Percentiles rank a stretch among this genome's conserved stretches.
Evolutionary conservation across 352 stramenopile species (phyloP).

Genomic region (Pythium coloratum): DNA sequence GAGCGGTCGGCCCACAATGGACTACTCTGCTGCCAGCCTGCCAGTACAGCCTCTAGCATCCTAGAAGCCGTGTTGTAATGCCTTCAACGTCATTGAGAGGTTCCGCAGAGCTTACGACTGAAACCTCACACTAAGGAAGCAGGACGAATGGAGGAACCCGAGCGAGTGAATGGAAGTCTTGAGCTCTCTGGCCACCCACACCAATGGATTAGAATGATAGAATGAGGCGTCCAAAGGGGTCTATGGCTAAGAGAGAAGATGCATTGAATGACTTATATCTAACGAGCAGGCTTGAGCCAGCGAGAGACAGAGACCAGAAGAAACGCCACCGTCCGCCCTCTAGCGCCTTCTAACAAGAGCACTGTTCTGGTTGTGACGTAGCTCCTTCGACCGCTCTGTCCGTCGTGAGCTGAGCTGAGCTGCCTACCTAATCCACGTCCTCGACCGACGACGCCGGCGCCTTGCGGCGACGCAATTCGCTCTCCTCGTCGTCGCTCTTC

Average conservation of each 20-base stretch:
- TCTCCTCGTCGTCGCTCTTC: conserved; percentile 21
- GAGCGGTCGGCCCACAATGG: too few relatives aligned
- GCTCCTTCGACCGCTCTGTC: background rate
- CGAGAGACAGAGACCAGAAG: too few relatives aligned
- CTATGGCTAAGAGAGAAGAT: background rate
- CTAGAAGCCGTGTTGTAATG: too few relatives aligned
- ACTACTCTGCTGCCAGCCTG: too few relatives aligned
- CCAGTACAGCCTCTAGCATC: too few relatives aligned
- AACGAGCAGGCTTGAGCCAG: background rate
- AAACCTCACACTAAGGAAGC: too few relatives aligned
- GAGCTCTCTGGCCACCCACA: too few relatives aligned
- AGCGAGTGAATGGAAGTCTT: too few relatives aligned
- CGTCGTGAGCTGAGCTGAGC: background rate
- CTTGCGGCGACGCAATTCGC: conserved; percentile 64
- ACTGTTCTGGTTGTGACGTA: background rate
- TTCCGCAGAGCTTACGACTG: too few relatives aligned
- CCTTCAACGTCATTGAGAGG: too few relatives aligned
- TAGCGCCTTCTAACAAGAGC: background rate
- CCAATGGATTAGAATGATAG: too few relatives aligned
- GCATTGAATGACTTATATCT: conserved; percentile 6
- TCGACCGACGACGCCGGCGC: conserved; percentile 49
- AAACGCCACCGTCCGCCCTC: background rate
- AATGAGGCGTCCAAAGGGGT: background rate
- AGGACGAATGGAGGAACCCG: too few relatives aligned
- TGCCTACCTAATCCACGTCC: conserved; percentile 62